Evolutionary conservation across 2,329 filamentous ascomycete genomes (phyloP), one percentile per base, ranked within the genome.

Genomic region (Rhinocladiella mackenziei): DNA sequence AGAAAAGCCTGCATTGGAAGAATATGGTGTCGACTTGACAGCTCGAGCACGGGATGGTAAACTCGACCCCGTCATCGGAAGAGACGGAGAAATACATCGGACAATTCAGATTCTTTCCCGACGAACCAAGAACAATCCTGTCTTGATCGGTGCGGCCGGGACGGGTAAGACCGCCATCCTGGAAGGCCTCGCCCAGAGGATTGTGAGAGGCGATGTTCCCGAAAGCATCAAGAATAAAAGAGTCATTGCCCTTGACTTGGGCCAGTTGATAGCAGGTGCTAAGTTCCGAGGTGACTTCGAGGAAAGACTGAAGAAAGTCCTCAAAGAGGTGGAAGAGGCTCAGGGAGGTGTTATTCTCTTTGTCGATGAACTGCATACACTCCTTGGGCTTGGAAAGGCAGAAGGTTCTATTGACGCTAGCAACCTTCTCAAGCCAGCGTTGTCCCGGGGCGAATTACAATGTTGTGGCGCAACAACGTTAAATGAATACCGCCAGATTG

Each of bases 151-250:
- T 71, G 89, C 97, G 63, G 91, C 92, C 25, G 92, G 92, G 81
- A 92, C 97, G 17, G 92, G 92, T 62, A 98, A 98, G 74, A 98
- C 92, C 3, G 96, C 92, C 4, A 89, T 98, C 44, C 89, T 97
- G 37, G 92, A 98, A 71, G 92, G 92, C 59, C 76, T 98, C 47
- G 92, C 92, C 20, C 87, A 89, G 64, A 84, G 92, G 39, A 97
- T 98, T 54, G 85, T 96, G 1, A 78, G 83, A 53, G 91, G 91
- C 2, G 91, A 96, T 66, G 89, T 97, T 0, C 91, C 92, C 0
- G 92, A 97, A 66, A 94, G 87, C 56, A 84, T 98, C 63, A 95
- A 95, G 67, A 84, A 96, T 58, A 97, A 97, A 66, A 76, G 83
- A 40, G 91, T 98, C 17, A 80, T 97, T 43, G 80, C 84, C 5